phyloP scores from a whole-genome alignment of 2,329 filamentous ascomycete genomes.

The Talaromyces rugulosus region DNA sequence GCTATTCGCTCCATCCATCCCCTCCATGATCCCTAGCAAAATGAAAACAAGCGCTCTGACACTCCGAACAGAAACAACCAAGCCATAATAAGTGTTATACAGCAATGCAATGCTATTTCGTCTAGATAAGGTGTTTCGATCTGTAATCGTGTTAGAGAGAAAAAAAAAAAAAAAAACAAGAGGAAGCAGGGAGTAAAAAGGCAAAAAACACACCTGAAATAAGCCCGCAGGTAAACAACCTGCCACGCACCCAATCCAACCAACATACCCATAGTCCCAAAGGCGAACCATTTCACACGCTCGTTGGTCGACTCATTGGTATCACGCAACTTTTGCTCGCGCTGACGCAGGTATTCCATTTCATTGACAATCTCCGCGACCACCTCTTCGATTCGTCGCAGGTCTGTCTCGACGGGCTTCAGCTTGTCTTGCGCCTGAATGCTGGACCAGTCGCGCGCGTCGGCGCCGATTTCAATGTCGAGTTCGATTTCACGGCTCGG shows the following conservation, averaged over 20 bases:
- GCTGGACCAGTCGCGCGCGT: slow-evolving; percentile 96
- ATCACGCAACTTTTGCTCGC: slow-evolving; percentile 94
- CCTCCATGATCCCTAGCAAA: neutral
- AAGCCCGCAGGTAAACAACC: slow-evolving; percentile 93
- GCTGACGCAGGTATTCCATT: slow-evolving; percentile 88
- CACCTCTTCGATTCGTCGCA: slow-evolving; percentile 87
- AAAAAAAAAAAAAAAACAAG: neutral
- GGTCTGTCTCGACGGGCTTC: slow-evolving; percentile 91
- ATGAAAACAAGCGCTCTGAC: neutral
- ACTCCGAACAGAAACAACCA: slow-evolving; percentile 1
- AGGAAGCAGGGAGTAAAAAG: neutral
- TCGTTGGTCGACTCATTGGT: slow-evolving; percentile 99
- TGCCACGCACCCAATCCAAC: slow-evolving; percentile 91
- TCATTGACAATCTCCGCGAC: slow-evolving; percentile 82
- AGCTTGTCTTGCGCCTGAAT: slow-evolving; percentile 97
- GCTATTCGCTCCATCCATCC: neutral
- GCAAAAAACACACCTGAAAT: slow-evolving; percentile 65
- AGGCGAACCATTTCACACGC: slow-evolving; percentile 97
- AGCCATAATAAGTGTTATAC: neutral
- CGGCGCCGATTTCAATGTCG: slow-evolving; percentile 92
- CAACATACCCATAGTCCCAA: slow-evolving; percentile 87
- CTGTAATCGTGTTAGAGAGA: slow-evolving; percentile 30
- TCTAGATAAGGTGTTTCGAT: slow-evolving; percentile 65
- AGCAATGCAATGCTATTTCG: neutral
- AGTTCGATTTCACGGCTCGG: slow-evolving; percentile 74